phyloP scores from a whole-genome alignment of 2,329 filamentous ascomycete species.

The Stromatinia cepivora region DNA sequence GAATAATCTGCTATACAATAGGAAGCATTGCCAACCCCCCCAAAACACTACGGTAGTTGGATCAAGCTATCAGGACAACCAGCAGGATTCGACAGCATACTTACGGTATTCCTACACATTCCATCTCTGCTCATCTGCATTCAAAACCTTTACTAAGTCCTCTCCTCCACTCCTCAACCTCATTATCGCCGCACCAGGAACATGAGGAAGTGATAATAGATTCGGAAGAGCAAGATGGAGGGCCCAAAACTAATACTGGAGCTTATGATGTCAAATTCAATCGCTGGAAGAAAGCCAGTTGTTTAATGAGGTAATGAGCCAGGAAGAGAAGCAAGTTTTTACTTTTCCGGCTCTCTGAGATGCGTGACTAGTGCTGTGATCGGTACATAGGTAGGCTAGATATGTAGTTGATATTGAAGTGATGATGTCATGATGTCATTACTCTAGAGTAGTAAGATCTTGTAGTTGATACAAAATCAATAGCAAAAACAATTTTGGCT shows the following conservation, averaged over 20 bases:
- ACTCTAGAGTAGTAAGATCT: no score
- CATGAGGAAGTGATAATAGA: neutral
- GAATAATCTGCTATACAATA: no score
- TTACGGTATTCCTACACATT: neutral
- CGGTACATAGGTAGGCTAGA: no score
- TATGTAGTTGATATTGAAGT: neutral
- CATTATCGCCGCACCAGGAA: neutral
- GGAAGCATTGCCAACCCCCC: no score
- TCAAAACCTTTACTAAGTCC: fast-evolving
- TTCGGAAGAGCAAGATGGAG: neutral
- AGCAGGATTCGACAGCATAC: no score
- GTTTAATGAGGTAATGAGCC: neutral
- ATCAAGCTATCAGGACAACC: no score
- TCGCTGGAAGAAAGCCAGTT: neutral
- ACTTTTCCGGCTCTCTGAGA: no score
- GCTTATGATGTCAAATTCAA: no score
- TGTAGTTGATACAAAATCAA: neutral
- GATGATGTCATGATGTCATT: no score
- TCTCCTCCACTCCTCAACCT: neutral
- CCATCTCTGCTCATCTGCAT: neutral
- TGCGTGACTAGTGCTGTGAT: no score
- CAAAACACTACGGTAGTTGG: no score
- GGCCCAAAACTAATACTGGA: neutral
- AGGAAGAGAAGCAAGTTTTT: no score
- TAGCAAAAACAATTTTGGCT: neutral